Base-by-base conservation (phyloP, 208 protist genomes). In the Leishmania braziliensis region DNA sequence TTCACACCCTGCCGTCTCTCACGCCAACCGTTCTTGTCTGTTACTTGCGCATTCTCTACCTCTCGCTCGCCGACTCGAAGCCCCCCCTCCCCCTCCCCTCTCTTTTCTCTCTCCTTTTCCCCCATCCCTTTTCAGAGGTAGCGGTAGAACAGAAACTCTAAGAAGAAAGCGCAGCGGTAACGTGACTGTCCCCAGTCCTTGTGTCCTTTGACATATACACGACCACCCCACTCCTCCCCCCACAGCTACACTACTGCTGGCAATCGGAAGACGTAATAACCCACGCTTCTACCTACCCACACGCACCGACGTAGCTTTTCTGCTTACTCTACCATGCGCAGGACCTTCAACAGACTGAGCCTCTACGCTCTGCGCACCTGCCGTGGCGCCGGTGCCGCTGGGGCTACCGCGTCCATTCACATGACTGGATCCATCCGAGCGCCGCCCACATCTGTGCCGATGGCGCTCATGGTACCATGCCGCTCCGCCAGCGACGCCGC, bases 401-500 rank as follows among this genome's bases (percentile, higher is more conserved):
- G 65, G 23, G 5, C 29, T 6, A 50, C 74, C 51, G 43, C 29
- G n/a, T 53, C 46, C 1, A 29, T 62, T 53, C 65, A 56, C 29
- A 9, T 33, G 23, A 26, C 53, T 33, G 46, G n/a, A 18, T 12
- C 66, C 33, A 8, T 46, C 14, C 50, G 48, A 48, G 65, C 50
- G 75, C 39, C 46, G 48, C 56, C 68, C 26, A 29, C 54, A 26
- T 29, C 48, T 51, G 33, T 56, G 23, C n/a, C 75, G 5, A 60
- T 29, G 46, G 75, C 84, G 26, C 78, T 82, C 63, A 46, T 66
- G 29, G 65, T 77, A 65, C 93, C 90, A 71, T 76, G 69, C 50
- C 95, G 95, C 72, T 88, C 85, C 56, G 92, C 89, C 23, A 88
- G 88, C 68, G 77, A 95, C 81, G 84, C 85, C 50, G 86, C 82